Evolutionary conservation across 1,284 basidiomycete species (phyloP).

Genomic region (Mycosarcoma maydis): DNA sequence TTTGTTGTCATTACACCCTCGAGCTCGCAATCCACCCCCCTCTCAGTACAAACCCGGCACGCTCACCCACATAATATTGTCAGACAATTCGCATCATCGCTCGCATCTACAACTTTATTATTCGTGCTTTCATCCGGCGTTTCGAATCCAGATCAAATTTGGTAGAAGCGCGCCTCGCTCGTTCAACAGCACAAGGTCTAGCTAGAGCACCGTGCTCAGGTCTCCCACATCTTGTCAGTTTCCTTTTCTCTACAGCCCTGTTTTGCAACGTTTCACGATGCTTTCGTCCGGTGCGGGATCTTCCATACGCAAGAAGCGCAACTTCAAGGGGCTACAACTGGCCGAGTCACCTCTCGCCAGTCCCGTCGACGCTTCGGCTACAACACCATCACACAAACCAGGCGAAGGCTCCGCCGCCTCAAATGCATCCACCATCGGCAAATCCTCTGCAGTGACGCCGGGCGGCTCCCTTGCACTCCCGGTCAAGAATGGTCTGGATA

Average conservation of each 20-base stretch:
- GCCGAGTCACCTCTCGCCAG: slow-evolving; percentile 51
- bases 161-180: too few relatives aligned
- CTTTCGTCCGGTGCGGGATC: slow-evolving; percentile 32
- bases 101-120: too few relatives aligned
- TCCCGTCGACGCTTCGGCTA: slow-evolving; percentile 13
- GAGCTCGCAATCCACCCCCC: too few relatives aligned
- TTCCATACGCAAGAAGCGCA: slow-evolving; percentile 63
- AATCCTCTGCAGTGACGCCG: slow-evolving; percentile 16
- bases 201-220: background rate
- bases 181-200: too few relatives aligned
- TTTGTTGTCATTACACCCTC: too few relatives aligned
- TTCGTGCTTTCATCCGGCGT: too few relatives aligned
- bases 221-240: too few relatives aligned
- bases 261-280: slow-evolving; percentile 9
- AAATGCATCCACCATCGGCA: slow-evolving; percentile 31
- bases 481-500: slow-evolving; percentile 17
- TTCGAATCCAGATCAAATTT: too few relatives aligned
- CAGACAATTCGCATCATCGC: too few relatives aligned
- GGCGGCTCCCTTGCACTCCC: slow-evolving; percentile 31
- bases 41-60: too few relatives aligned
- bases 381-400: slow-evolving; percentile 19
- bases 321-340: slow-evolving; percentile 65
- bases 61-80: too few relatives aligned
- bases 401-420: slow-evolving; percentile 26
- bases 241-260: too few relatives aligned